Evolutionary conservation across 176 grass and related monocot genomes (phyloP).

Genomic region (Elymus sibiricus): DNA sequence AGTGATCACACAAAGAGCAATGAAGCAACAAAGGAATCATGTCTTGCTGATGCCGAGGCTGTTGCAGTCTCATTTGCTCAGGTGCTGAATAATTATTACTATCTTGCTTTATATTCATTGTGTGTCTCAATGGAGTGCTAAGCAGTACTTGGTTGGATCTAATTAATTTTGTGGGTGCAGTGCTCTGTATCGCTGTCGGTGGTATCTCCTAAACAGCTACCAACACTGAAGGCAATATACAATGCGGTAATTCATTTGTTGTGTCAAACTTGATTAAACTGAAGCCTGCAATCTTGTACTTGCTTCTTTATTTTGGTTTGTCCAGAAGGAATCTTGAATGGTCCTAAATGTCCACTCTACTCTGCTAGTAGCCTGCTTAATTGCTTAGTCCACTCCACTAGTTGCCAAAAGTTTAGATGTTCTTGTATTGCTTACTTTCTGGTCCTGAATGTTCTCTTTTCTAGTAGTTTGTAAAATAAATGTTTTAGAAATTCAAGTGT

Average conservation of each 20-base stretch:
- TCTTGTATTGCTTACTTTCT: neutral
- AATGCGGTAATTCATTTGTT: conserved; percentile 64
- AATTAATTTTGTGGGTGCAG: conserved; percentile 54
- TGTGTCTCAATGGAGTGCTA: conserved; percentile 7
- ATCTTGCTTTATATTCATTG: conserved; percentile 26
- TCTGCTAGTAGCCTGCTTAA: neutral
- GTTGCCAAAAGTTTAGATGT: neutral
- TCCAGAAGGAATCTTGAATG: neutral
- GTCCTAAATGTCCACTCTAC: too few relatives aligned
- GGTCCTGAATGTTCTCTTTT: neutral
- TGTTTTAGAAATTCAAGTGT: neutral
- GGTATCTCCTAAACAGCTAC: conserved; percentile 90
- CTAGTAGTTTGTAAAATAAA: neutral
- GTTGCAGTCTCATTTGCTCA: conserved; percentile 83
- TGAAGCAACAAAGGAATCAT: conserved; percentile 49
- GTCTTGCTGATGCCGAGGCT: conserved; percentile 76
- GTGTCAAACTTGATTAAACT: conserved; percentile 15
- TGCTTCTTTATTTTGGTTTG: neutral
- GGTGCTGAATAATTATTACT: conserved; percentile 35
- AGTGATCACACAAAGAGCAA: conserved; percentile 57
- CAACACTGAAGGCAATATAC: conserved; percentile 85
- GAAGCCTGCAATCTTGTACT: neutral
- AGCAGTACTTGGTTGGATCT: neutral
- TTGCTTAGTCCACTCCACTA: neutral
- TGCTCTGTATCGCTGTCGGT: conserved; percentile 76